Evolutionary conservation across 1,284 basidiomycete species (phyloP).

Genomic region (Leccinum fallax): DNA sequence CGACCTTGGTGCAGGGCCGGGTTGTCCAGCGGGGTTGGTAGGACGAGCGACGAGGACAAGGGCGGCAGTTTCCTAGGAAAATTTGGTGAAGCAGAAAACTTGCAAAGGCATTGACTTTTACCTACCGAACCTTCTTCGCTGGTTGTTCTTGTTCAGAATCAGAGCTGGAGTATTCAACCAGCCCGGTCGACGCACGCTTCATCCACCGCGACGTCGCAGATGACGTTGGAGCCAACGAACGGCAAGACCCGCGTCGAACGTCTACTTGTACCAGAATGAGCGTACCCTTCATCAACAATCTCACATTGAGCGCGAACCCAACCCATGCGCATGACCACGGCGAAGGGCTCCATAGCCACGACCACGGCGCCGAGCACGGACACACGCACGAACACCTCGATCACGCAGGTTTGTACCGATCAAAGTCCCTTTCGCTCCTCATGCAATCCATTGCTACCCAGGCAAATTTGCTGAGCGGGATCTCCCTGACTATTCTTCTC

Average conservation of each 20-base stretch:
- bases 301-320: constrained; percentile 40
- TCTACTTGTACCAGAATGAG: constrained; percentile 41
- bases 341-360: constrained; percentile 35
- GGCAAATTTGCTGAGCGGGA: constrained; percentile 94
- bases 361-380: constrained; percentile 71
- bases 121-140: background rate
- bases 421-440: background rate
- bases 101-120: background rate
- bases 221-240: constrained; percentile 3
- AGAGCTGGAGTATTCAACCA: constrained; percentile 39
- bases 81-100: background rate
- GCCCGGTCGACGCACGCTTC: constrained; percentile 22
- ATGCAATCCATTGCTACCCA: constrained; percentile 33
- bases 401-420: constrained; percentile 66
- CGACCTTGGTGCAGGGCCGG: constrained; percentile 79
- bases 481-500: constrained; percentile 81
- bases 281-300: constrained; percentile 74
- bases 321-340: constrained; percentile 44
- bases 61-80: constrained; percentile 59
- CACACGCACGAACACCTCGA: constrained; percentile 92
- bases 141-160: constrained; percentile 30
- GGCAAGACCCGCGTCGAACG: constrained; percentile 18
- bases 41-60: constrained; percentile 51
- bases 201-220: constrained; percentile 17
- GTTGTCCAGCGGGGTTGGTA: constrained; percentile 56